Conservation (phyloP, 2,329 filamentous ascomycete genomes). For the Ophioceras dolichostomum region DNA sequence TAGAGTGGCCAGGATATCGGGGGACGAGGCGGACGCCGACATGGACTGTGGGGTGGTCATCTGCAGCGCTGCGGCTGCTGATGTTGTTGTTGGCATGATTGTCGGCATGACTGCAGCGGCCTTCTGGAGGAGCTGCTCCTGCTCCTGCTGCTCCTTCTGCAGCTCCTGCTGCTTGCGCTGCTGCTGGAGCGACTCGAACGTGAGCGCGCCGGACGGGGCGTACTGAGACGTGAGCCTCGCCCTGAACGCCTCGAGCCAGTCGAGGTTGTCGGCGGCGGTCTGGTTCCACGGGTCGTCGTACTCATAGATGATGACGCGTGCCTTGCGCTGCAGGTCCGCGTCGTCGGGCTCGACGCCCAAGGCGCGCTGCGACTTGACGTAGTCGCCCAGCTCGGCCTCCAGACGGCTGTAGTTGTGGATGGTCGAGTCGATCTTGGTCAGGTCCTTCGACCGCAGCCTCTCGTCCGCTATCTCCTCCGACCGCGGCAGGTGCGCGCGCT, state of each 20-base stretch:
- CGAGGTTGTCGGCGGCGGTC: slow-evolving; percentile 43
- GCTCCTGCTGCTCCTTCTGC: too few relatives aligned
- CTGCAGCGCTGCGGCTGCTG: background rate
- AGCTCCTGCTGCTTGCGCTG: background rate
- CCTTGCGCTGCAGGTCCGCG: slow-evolving; percentile 40
- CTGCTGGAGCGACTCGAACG: too few relatives aligned
- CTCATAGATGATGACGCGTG: slow-evolving; percentile 49
- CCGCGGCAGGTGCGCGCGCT: slow-evolving; percentile 43
- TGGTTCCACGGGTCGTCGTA: slow-evolving; percentile 53
- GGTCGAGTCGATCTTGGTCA: slow-evolving; percentile 43
- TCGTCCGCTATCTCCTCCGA: slow-evolving; percentile 40
- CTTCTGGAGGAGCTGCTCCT: too few relatives aligned
- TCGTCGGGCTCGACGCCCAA: slow-evolving; percentile 37
- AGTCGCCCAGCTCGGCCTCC: slow-evolving; percentile 43
- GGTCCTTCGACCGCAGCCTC: slow-evolving; percentile 36
- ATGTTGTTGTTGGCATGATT: background rate
- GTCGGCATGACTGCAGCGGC: too few relatives aligned
- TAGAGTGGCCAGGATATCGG: background rate
- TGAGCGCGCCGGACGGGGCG: background rate
- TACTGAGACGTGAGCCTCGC: slow-evolving; percentile 17
- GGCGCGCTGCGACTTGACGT: slow-evolving; percentile 29
- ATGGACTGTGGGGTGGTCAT: background rate
- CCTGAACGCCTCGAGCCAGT: slow-evolving; percentile 42
- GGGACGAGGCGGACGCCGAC: too few relatives aligned
- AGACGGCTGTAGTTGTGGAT: slow-evolving; percentile 46